Evolutionary conservation across 805 yeast species (phyloP), one percentile per base, ranked within the genome.

Genomic region (Lipomyces kockii): DNA sequence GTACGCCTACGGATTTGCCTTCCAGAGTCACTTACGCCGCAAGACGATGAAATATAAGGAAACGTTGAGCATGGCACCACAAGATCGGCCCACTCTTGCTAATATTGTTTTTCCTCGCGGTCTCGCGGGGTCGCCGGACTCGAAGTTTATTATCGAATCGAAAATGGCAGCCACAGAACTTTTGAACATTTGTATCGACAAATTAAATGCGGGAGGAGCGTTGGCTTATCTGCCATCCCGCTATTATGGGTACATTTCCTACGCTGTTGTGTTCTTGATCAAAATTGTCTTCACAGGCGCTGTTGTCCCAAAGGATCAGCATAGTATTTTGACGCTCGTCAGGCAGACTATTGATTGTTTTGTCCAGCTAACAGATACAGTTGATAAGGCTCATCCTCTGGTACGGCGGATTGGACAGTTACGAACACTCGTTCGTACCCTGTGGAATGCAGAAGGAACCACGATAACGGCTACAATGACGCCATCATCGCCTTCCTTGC

Each of bases 231-330:
- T 72, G 25, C 74, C 74, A 12, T 55, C 66, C 11, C 65, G 74
- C 32, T 72, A 64, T 55, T 71, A 69, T 55, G 66, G 73, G 29
- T 72, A 69, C 56, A 66, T 72, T 39, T 60, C 64, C 20, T 69
- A 69, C 51, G 74, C 73, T 7, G 74, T 72, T 2, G 74, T 72
- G 11, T 71, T 72, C 49, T 61, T 72, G 37, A 69, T 72, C 67
- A 72, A 72, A 51, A 66, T 67, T 7, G 73, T 68, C n/a, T 71
- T 72, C 56, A 72, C 73, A 14, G 74, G 72, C 8, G 74, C 74
- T 2, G 63, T 72, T 1, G 60, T 66, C 35, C 53, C 61, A 12
- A 37, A 59, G 32, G 72, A 68, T 39, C 71, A 68, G 35, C 65
- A 60, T 56, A 53, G 25, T 20, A 62, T 66, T 17, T 32, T 68